A percentile compares a stretch with the other conserved stretches of the same genome.
phyloP scores from a whole-genome alignment of 2,329 filamentous ascomycete species.

The Grosmannia penicillata region DNA sequence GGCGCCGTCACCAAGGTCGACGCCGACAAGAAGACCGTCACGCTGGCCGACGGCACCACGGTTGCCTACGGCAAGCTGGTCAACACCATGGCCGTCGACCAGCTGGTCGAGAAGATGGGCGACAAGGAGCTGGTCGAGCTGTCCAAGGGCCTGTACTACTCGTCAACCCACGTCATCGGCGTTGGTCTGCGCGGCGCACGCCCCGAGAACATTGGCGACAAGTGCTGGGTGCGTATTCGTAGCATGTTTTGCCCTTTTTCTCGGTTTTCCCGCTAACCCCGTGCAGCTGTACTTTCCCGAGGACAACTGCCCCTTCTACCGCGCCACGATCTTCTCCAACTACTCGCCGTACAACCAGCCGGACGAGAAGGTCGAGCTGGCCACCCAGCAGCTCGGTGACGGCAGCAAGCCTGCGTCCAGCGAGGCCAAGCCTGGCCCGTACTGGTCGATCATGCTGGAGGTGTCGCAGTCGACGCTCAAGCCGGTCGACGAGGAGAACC shows the following conservation, averaged over 20 bases:
- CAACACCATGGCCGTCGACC: conserved; percentile 92
- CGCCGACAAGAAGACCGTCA: conserved; percentile 69
- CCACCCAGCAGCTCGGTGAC: conserved; percentile 72
- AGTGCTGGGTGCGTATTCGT: conserved; percentile 67
- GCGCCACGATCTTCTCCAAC: conserved; percentile 99
- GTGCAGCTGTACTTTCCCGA: conserved; percentile 88
- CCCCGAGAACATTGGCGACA: conserved; percentile 93
- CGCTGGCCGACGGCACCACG: conserved; percentile 69
- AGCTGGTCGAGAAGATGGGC: conserved; percentile 72
- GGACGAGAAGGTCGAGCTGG: conserved; percentile 63
- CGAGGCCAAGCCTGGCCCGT: conserved; percentile 72
- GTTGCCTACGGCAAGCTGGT: conserved; percentile 86
- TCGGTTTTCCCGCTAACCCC: neutral
- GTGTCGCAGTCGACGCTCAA: conserved; percentile 94
- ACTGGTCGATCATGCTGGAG: conserved; percentile 99
- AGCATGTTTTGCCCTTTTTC: neutral
- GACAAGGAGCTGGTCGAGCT: conserved; percentile 71
- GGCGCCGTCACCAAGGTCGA: conserved; percentile 78
- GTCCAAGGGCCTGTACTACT: conserved; percentile 90
- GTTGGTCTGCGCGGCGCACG: conserved; percentile 84
- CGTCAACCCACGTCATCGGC: conserved; percentile 91
- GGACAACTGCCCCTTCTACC: conserved; percentile 97
- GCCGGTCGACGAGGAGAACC: conserved; percentile 72
- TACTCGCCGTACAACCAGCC: conserved; percentile 99
- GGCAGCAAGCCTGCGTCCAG: conserved; percentile 64